Percentiles rank a stretch among this genome's conserved stretches.
These are phyloP conservation scores for Monosporascus cannonballus DNA, from an alignment of 2,329 filamentous ascomycete genomes.

Conservation along the genomic window DNA sequence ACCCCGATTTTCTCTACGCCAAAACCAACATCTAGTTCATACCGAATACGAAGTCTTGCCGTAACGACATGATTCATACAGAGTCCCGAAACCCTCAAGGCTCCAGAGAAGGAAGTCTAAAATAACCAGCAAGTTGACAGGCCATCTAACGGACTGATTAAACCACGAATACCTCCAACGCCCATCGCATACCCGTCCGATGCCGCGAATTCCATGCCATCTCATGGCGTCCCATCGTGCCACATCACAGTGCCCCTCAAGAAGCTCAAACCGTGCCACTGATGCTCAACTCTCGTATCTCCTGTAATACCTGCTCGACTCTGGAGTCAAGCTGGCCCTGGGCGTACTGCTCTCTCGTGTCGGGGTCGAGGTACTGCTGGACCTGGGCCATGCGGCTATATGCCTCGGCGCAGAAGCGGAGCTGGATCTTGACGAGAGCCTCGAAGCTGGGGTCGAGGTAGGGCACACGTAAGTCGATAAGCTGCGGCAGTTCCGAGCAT, in stretches of 20 bases:
- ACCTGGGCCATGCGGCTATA: slow-evolving; percentile 98
- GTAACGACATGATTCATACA: no score
- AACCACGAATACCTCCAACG: background rate
- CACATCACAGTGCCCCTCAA: no score
- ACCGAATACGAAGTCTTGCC: no score
- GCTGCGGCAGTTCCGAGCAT: slow-evolving; percentile 83
- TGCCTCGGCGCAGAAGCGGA: slow-evolving; percentile 95
- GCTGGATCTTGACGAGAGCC: slow-evolving; percentile 95
- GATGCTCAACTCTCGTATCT: slow-evolving; percentile 96
- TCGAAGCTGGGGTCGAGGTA: slow-evolving; percentile 97
- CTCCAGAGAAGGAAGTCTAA: background rate
- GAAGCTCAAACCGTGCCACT: slow-evolving; percentile 54
- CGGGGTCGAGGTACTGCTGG: slow-evolving; percentile 93
- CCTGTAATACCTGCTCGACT: slow-evolving; percentile 92
- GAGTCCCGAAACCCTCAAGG: no score
- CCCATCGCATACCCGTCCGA: background rate
- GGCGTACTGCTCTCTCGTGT: slow-evolving; percentile 93
- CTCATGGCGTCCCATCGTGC: background rate
- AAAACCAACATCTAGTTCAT: no score
- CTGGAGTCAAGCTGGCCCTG: slow-evolving; percentile 84
- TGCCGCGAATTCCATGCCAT: background rate
- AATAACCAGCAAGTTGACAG: background rate
- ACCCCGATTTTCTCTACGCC: no score
- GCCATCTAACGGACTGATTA: background rate
- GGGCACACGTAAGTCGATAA: slow-evolving; percentile 93